Conservation (phyloP, 2,329 filamentous ascomycete species). For the Talaromyces rugulosus region DNA sequence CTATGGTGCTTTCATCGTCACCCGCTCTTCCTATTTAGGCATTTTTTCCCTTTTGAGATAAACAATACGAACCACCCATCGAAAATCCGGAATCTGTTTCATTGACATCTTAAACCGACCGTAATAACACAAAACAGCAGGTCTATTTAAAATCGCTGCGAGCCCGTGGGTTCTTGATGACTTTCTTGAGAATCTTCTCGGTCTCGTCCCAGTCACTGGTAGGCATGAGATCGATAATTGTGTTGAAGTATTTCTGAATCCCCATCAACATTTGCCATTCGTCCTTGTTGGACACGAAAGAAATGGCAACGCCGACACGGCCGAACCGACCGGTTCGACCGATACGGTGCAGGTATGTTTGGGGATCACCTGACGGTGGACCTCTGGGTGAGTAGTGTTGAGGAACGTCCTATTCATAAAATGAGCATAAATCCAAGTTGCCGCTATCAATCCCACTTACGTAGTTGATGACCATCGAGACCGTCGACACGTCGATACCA, state of each 20-base stretch:
- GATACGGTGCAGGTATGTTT: constrained; percentile 97
- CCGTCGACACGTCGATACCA: constrained; percentile 86
- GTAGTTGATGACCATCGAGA: constrained; percentile 99
- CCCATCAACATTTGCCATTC: constrained; percentile 74
- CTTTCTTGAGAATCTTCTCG: constrained; percentile 74
- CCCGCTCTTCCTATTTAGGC: neutral
- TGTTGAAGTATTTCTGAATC: constrained; percentile 77
- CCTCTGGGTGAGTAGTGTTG: constrained; percentile 56
- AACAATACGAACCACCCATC: neutral
- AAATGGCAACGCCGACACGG: constrained; percentile 91
- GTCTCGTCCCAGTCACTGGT: constrained; percentile 88
- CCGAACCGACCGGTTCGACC: constrained; percentile 95
- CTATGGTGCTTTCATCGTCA: constrained; percentile 22
- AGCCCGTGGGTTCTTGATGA: constrained; percentile 60
- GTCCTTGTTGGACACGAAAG: constrained; percentile 81
- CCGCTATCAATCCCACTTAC: constrained; percentile 34
- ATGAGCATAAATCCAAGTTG: constrained; percentile 10
- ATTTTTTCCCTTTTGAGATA: neutral
- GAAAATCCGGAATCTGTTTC: neutral
- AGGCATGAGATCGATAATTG: constrained; percentile 75
- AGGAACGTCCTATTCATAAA: constrained; percentile 56
- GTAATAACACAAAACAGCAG: neutral
- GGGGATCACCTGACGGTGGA: constrained; percentile 68
- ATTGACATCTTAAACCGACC: neutral
- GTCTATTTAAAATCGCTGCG: constrained; percentile 30